These are phyloP conservation scores for Gastrolobium bilobum DNA, from an alignment of 306 rosid genomes.

Conservation along the genomic window DNA sequence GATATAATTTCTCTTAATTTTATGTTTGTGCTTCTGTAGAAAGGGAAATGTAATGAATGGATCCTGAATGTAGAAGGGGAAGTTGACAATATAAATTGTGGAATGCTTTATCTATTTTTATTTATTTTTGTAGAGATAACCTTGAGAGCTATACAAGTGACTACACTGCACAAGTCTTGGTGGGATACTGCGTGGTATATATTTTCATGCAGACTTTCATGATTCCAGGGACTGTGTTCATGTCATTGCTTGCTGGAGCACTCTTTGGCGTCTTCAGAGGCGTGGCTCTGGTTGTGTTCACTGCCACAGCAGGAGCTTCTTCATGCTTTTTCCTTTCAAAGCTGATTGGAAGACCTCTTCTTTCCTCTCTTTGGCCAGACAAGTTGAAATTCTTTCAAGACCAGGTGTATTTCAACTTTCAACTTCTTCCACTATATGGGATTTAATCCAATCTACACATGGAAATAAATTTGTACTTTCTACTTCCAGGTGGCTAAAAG, in stretches of 20 bases:
- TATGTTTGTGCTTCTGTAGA: background rate
- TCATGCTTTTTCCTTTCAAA: slow-evolving; percentile 93
- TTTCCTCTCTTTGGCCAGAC: slow-evolving; percentile 86
- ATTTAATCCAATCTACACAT: background rate
- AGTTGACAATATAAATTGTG: slow-evolving; percentile 23
- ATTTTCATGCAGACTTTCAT: slow-evolving; percentile 99
- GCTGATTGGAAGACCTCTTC: slow-evolving; percentile 86
- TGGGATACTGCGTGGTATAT: slow-evolving; percentile 94
- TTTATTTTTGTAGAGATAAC: slow-evolving; percentile 74
- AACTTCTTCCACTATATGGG: background rate
- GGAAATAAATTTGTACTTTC: slow-evolving; percentile 30
- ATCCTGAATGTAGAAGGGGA: slow-evolving; percentile 16
- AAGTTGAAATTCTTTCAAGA: slow-evolving; percentile 82
- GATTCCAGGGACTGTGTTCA: slow-evolving; percentile 99
- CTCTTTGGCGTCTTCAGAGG: slow-evolving; percentile 92
- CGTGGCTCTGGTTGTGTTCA: slow-evolving; percentile 88
- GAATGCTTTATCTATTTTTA: slow-evolving; percentile 33
- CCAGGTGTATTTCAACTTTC: slow-evolving; percentile 63
- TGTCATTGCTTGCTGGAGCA: slow-evolving; percentile 98
- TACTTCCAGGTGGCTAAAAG: slow-evolving; percentile 87
- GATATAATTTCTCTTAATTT: background rate
- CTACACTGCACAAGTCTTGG: slow-evolving; percentile 96
- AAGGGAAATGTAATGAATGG: slow-evolving; percentile 3
- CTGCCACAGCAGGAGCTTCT: slow-evolving; percentile 97
- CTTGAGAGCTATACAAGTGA: slow-evolving; percentile 98